These are phyloP conservation scores for Hirsutella rhossiliensis DNA, from an alignment of 2,329 filamentous ascomycete genomes.

Conservation along the genomic window DNA sequence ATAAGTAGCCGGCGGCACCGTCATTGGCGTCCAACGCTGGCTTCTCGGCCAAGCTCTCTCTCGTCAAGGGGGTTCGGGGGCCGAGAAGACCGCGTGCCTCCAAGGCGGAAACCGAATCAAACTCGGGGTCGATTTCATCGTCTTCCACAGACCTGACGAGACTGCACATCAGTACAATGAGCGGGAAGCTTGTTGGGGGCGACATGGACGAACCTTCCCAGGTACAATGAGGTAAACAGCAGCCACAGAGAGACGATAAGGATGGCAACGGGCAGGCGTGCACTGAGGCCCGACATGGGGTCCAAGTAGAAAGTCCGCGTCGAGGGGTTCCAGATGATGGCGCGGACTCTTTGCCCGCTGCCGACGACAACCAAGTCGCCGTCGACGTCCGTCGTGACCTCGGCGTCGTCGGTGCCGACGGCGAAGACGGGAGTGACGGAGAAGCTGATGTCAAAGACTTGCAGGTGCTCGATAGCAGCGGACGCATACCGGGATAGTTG, in stretches of 20 bases:
- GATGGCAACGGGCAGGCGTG: slow-evolving; percentile 7
- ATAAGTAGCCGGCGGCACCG: too few relatives aligned
- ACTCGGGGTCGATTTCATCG: too few relatives aligned
- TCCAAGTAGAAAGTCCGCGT: slow-evolving; percentile 1
- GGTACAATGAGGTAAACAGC: slow-evolving; percentile 6
- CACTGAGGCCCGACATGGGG: slow-evolving; percentile 4
- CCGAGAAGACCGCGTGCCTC: too few relatives aligned
- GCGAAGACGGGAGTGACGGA: slow-evolving; percentile 6
- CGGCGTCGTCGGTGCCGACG: neutral
- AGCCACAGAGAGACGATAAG: slow-evolving; percentile 7
- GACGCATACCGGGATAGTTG: slow-evolving; percentile 2
- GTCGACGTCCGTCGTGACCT: slow-evolving; percentile 7
- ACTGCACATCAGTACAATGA: too few relatives aligned
- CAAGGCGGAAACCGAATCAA: too few relatives aligned
- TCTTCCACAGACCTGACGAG: too few relatives aligned
- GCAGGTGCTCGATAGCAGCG: slow-evolving; percentile 3
- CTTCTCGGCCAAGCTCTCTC: too few relatives aligned
- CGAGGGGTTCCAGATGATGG: neutral
- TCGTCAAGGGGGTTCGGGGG: too few relatives aligned
- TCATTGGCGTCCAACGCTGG: too few relatives aligned
- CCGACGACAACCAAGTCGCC: slow-evolving; percentile 6
- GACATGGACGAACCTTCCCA: slow-evolving; percentile 6
- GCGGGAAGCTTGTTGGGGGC: neutral
- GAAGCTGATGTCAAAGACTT: slow-evolving; percentile 1
- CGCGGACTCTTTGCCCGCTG: neutral